Evolutionary conservation across 1,284 basidiomycete species (phyloP).

Genomic region (Testicularia cyperi): DNA sequence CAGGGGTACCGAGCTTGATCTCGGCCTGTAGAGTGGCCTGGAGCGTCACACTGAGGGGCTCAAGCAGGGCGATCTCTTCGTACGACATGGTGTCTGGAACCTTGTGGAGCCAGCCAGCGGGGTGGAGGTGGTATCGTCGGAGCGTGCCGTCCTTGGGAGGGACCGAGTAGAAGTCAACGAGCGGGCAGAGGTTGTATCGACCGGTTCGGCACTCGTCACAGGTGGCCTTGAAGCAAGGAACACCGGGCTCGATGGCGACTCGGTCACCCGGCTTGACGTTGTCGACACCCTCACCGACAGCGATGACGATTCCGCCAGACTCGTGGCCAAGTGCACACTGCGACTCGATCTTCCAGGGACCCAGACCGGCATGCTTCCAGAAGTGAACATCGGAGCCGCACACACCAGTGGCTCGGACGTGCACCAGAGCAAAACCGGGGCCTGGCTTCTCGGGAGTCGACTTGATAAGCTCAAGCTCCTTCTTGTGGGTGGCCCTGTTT

Average conservation of each 20-base stretch:
- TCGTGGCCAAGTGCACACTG: conserved; percentile 56
- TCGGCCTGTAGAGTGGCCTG: conserved; percentile 65
- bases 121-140: conserved; percentile 63
- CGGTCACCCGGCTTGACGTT: conserved; percentile 50
- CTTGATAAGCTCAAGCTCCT: conserved; percentile 49
- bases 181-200: conserved; percentile 64
- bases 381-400: conserved; percentile 63
- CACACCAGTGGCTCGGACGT: conserved; percentile 52
- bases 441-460: conserved; percentile 34
- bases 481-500: conserved; percentile 41
- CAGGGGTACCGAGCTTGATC: conserved; percentile 61
- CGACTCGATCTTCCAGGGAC: conserved; percentile 50
- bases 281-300: conserved; percentile 50
- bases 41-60: conserved; percentile 65
- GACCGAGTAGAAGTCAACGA: conserved; percentile 58
- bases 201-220: conserved; percentile 65
- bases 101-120: conserved; percentile 65
- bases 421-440: conserved; percentile 54
- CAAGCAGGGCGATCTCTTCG: conserved; percentile 65
- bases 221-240: conserved; percentile 63
- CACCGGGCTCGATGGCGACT: conserved; percentile 58
- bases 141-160: conserved; percentile 57
- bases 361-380: conserved; percentile 63
- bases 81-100: conserved; percentile 60
- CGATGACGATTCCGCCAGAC: conserved; percentile 53